These are phyloP conservation scores for Exophiala bonariae DNA, from an alignment of 2,329 filamentous ascomycete genomes.

Conservation along the genomic window DNA sequence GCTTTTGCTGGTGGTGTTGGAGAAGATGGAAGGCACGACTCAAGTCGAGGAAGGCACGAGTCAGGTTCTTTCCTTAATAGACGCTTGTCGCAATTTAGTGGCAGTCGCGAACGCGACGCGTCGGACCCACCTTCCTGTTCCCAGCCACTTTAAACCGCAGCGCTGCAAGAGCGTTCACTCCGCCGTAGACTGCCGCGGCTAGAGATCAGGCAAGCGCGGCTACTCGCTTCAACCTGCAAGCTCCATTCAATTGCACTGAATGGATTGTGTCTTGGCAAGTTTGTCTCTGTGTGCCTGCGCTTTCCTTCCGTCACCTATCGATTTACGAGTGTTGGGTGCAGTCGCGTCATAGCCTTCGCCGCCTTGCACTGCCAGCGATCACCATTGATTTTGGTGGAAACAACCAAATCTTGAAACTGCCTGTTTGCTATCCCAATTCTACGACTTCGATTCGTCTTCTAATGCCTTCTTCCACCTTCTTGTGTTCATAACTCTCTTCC, in stretches of 20 bases:
- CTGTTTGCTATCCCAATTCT: neutral
- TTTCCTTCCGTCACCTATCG: no score
- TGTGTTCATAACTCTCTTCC: neutral
- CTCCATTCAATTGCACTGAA: no score
- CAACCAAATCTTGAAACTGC: neutral
- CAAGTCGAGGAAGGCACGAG: slow-evolving; percentile 16
- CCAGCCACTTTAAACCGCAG: neutral
- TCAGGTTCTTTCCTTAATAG: slow-evolving; percentile 4
- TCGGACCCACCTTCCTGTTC: neutral
- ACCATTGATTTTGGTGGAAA: neutral
- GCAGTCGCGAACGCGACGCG: slow-evolving; percentile 2
- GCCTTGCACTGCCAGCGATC: slow-evolving; percentile 1
- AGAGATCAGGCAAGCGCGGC: slow-evolving; percentile 4
- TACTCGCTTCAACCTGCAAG: neutral
- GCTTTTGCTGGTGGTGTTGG: slow-evolving; percentile 29
- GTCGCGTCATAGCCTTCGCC: slow-evolving; percentile 11
- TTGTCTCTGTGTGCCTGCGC: no score
- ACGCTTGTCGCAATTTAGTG: neutral
- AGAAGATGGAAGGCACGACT: slow-evolving; percentile 13
- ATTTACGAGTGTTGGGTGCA: neutral
- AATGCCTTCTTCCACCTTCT: neutral
- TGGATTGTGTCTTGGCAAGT: slow-evolving; percentile 16
- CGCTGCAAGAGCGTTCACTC: neutral
- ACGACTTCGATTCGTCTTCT: neutral
- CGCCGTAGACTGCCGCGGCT: slow-evolving; percentile 14